Base-by-base conservation (phyloP, 495 filamentous ascomycete genomes). In the Penicillium parvum region DNA sequence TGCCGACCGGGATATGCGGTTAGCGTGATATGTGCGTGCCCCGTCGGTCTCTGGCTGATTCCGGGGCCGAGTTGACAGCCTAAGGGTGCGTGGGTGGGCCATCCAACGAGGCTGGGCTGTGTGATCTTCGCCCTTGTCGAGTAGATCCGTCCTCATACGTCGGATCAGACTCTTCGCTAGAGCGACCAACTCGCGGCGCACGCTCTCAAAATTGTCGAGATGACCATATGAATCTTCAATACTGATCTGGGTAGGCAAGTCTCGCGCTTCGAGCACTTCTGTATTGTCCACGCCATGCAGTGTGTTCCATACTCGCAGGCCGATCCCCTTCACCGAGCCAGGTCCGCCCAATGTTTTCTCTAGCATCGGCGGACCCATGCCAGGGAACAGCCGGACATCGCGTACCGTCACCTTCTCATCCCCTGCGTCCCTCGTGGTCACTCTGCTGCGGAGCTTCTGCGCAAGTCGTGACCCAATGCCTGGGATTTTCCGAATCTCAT, bases 191-290 rank as follows among this genome's bases (percentile, higher is more conserved):
- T 90, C 84, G 30, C 72, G 71, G n/a, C 65, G 67, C 2, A 88
- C 77, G 32, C 81, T 73, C 2, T 77, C 60, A 30, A 83, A 47
- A 0, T 71, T 77, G 49, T 82, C 75, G 1, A 95, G 69, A 1
- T 78, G 77, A 34, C 73, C 71, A 57, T 92, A 97, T 4, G 86
- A 87, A 59, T 97, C 88, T 57, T 97, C 91, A 46, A 97, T 94
- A 62, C 86, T 90, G 59, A 97, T 95, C 60, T 95, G 90, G 9
- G 79, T 81, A 1, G 91, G 91, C 10, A 95, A 61, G 27, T 79
- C 79, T 50, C 79, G 76, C 2, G 82, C 85, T 47, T 81, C 74
- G 14, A 76, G 73, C 12, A 97, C 88, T 29, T 85, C 81, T 6
- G 75, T 68, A 40, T 67, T 63, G 43, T 76, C 75, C 36, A 73